phyloP scores from a whole-genome alignment of 768 basidiomycete genomes.

The Ephemerocybe angulata region DNA sequence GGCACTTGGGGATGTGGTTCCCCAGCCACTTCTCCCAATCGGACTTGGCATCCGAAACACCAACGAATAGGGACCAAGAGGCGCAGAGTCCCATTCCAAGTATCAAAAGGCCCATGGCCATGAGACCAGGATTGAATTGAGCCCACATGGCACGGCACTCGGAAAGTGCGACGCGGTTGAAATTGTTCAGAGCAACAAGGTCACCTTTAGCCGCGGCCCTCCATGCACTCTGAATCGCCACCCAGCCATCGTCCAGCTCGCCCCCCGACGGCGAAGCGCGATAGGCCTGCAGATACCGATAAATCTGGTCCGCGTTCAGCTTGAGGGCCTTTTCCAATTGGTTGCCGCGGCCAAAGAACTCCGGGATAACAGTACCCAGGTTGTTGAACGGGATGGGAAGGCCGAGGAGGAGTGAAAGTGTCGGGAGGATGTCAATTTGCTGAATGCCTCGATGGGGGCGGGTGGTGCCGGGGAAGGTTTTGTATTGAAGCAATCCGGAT shows the following conservation, averaged over 20 bases:
- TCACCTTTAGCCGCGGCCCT: conserved; percentile 39
- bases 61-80: conserved; percentile 50
- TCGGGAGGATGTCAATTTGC: conserved; percentile 92
- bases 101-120: conserved; percentile 66
- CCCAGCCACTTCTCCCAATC: conserved; percentile 44
- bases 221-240: conserved; percentile 10
- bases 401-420: conserved; percentile 84
- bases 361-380: conserved; percentile 87
- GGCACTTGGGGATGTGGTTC: conserved; percentile 25
- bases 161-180: conserved; percentile 57
- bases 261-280: conserved; percentile 62
- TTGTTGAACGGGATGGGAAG: conserved; percentile 95
- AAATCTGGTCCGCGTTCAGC: conserved; percentile 73
- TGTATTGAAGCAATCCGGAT: conserved; percentile 47
- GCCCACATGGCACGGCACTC: conserved; percentile 90
- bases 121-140: conserved; percentile 80
- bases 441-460: conserved; percentile 64
- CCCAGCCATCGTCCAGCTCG: conserved; percentile 71
- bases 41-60: conserved; percentile 32
- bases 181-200: conserved; percentile 43
- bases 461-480: conserved; percentile 56
- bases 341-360: conserved; percentile 68
- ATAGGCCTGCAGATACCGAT: conserved; percentile 73
- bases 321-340: conserved; percentile 57
- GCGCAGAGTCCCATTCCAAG: conserved; percentile 55